Evolutionary conservation across 257 asterid genomes (phyloP), one percentile per base, ranked within the genome.

Genomic region (Scutellaria baicalensis): DNA sequence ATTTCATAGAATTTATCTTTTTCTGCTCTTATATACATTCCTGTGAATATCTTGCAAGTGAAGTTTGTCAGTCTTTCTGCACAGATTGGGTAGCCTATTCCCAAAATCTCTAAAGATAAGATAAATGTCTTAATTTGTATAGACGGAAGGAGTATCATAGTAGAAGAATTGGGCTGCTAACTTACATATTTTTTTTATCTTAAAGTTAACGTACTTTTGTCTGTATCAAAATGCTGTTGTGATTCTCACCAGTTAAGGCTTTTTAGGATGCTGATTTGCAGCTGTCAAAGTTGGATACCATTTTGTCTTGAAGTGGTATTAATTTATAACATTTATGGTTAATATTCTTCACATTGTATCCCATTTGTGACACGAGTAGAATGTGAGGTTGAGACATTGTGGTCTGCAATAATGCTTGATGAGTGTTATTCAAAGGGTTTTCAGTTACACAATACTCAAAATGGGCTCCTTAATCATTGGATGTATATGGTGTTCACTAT

Each of bases 381-480:
- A 10, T 54, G 60, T 51, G 55, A 52, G 59, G 49, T 3, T 9
- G 36, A 4, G 45, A 35, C 9, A 44, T 59, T 45, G 31, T 59
- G 27, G 16, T 59, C 23, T 33, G 51, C 40, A 16, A 42, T 57
- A 48, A 5, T 43, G 17, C 72, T 55, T 45, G 75, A 68, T 20
- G 44, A 35, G 70, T 63, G 35, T 56, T 33, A 17, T 44, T 13
- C 21, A 44, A 45, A 23, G 8, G 51, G 35, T 42, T 59, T 38
- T 0, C 8, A 21, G 60, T 23, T 55, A 20, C 51, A 50, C 18
- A 40, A 47, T 27, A 51, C 65, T 56, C n/a, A 12, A 39, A 36
- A 11, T 12, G 38, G 70, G 61, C 31, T 64, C 69, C 64, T 66
- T 63, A 48, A 64, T 56, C 58, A 9, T 63, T 66, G 54, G 61